Evolutionary conservation across 208 protist species (phyloP), one percentile per base, ranked within the genome.

Genomic region (Herpetomonas samuelpessoai): DNA sequence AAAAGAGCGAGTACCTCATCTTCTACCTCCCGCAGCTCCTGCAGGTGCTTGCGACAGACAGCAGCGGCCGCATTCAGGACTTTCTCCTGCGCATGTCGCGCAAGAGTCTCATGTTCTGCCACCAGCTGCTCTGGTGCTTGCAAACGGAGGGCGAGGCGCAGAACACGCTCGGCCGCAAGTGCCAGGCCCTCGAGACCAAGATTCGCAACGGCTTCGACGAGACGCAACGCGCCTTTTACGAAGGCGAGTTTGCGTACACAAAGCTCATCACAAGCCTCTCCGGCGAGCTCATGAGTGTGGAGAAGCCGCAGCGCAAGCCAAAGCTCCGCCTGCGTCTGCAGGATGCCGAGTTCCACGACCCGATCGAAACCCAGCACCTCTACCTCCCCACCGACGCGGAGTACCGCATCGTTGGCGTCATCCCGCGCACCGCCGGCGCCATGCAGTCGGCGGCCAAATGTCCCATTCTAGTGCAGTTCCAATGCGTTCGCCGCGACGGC

Each of bases 401-500:
- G 24, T 89, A 69, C 59, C 81, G 82, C 44, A 88, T 97, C 56
- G 66, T 75, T 10, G 76, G 67, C 25, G 79, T 97, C 28, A 82
- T 92, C 55, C 68, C 81, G 12, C 49, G 90, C 47, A 91, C 79
- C 2, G 83, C 83, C n/a, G 74, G 74, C 18, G 84, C 88, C 3
- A 89, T 97, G 85, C 90, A 96, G 71, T 88, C 76, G 39, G 90
- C 89, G 14, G 89, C 88, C 47, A 97, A 97, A 71, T 93, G 87
- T 61, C 92, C 92, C 2, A 97, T 97, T 44, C 65, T 97, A 22
- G 82, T 97, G 16, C 79, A 91, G 65, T 97, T 97, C 74, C 55
- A 81, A 18, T 88, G 89, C 65, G 72, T 86, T 18, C 58, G 56
- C 31, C 69, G 85, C 35, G 57, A 55, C 7, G 3, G 30, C 21